Base-by-base conservation (phyloP, 225 moss, liverwort and hornwort species). In the Ulota crispa region DNA sequence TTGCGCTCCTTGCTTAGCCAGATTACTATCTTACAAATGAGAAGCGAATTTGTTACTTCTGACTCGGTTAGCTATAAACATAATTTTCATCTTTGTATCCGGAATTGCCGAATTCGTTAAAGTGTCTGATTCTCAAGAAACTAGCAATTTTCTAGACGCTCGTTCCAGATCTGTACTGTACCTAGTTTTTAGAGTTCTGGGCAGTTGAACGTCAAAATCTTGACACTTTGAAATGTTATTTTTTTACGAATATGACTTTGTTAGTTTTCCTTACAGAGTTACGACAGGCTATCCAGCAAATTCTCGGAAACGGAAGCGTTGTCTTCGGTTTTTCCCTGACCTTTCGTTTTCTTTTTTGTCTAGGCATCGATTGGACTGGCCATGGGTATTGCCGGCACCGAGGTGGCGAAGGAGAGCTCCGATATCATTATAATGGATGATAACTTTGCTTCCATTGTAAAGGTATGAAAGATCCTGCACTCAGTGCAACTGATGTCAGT, bases 331-430 rank as follows among this genome's bases (percentile, higher is more conserved):
- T 23, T 56, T 73, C 30, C 31, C 65, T 84, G 68, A 85, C 24
- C 23, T 70, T 70, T 21, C 30, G 70, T 68, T 64, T 66, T 53
- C 79, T 1, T 1, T 76, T 42, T 68, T 82, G 50, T 76, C 8
- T 85, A 95, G 95, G 96, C 96, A 42, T 95, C 93, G 24, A 95
- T 96, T 89, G 96, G 96, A 81, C 83, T 96, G 30, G 92, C 96
- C 36, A 96, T 96, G 96, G 96, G 96, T 64, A 96, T 96, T 87
- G 95, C 95, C 64, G 96, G 96, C 50, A 96, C 96, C 19, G 96
- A 96, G 81, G 95, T 96, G 73, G 96, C 96, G 6, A 96, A 96
- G 81, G 96, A 96, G 89, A 95, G 95, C 77, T 93, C 96, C 11
- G 96, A 96, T 75, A 96, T 96, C 16, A 92, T 96, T 31, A 96